Evolutionary conservation across 257 asterid species (phyloP).

Genomic region (Cruciata laevipes): DNA sequence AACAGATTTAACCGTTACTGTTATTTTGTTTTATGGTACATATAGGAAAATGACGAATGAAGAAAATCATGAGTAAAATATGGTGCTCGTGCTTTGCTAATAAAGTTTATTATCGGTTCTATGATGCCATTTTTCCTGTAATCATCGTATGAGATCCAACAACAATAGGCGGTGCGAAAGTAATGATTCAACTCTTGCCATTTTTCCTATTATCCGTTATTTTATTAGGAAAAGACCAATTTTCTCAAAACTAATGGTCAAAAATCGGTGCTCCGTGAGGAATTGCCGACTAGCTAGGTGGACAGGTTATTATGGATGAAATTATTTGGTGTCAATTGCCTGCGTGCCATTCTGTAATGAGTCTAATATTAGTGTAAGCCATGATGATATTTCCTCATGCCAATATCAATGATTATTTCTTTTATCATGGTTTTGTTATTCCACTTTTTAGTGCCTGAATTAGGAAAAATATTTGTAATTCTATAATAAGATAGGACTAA

Average conservation of each 20-base stretch:
- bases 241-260: too few relatives aligned
- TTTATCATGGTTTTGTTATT: not conserved
- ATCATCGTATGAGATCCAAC: constrained; percentile 10
- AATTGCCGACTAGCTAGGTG: not conserved
- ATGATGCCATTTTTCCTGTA: not conserved
- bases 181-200: constrained; percentile 5
- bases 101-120: not conserved
- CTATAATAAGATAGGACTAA: too few relatives aligned
- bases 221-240: too few relatives aligned
- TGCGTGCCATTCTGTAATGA: constrained; percentile 16
- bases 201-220: too few relatives aligned
- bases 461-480: too few relatives aligned
- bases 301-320: not conserved
- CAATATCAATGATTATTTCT: not conserved
- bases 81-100: not conserved
- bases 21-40: too few relatives aligned
- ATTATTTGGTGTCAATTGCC: not conserved
- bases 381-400: constrained; percentile 16
- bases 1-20: too few relatives aligned
- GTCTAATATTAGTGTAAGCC: constrained; percentile 11
- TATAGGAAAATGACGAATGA: too few relatives aligned
- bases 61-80: too few relatives aligned
- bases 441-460: too few relatives aligned
- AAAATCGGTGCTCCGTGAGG: too few relatives aligned
- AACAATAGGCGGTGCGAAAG: not conserved